phyloP scores from a whole-genome alignment of 2,329 filamentous ascomycete genomes.

The Teratosphaeriaceae sp. region DNA sequence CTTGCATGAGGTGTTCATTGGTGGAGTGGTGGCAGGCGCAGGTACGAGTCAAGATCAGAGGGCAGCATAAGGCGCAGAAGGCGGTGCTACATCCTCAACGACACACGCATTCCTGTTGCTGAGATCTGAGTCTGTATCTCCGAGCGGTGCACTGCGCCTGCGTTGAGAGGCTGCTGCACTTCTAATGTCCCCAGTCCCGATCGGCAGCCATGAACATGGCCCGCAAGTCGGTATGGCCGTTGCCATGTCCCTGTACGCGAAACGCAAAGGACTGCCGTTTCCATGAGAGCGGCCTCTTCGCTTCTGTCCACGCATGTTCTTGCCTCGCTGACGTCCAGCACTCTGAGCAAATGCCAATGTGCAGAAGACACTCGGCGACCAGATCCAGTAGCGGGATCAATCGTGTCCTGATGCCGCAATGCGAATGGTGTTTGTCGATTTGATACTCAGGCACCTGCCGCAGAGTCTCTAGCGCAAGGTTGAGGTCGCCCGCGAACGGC shows the following conservation, averaged over 20 bases:
- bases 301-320: slow-evolving; percentile 38
- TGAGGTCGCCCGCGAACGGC: slow-evolving; percentile 54
- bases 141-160: no score
- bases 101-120: no score
- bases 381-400: slow-evolving; percentile 61
- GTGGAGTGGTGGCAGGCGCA: no score
- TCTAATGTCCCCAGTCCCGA: slow-evolving; percentile 29
- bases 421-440: slow-evolving; percentile 64
- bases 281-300: slow-evolving; percentile 42
- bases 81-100: no score
- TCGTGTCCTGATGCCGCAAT: slow-evolving; percentile 63
- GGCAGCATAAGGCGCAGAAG: no score
- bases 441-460: slow-evolving; percentile 66
- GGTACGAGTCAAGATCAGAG: no score
- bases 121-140: no score
- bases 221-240: slow-evolving; percentile 22
- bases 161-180: no score
- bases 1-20: no score
- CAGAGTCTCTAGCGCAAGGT: slow-evolving; percentile 53
- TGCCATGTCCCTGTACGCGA: slow-evolving; percentile 16
- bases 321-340: slow-evolving; percentile 37
- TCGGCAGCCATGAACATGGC: slow-evolving; percentile 28
- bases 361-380: slow-evolving; percentile 42
- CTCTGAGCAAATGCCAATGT: slow-evolving; percentile 39
- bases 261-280: slow-evolving; percentile 19